phyloP scores from a whole-genome alignment of 805 yeast species.

The Helenozyma baotianmanensis region DNA sequence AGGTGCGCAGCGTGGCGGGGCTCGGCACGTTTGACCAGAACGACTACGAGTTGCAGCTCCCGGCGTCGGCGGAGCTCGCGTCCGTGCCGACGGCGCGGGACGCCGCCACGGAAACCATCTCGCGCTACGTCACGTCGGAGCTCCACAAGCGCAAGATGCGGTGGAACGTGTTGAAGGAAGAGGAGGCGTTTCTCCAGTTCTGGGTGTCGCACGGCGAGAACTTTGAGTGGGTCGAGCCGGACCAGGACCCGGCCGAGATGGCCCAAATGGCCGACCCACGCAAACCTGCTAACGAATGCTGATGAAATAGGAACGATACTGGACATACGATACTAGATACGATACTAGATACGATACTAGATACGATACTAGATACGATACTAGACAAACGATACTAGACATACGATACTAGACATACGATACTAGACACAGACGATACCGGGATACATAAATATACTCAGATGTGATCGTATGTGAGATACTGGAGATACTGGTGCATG shows the following conservation, averaged over 20 bases:
- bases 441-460: too few relatives aligned
- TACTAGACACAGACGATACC: too few relatives aligned
- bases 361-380: too few relatives aligned
- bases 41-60: conserved; percentile 10
- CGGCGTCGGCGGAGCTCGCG: conserved; percentile 1
- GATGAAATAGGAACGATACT: too few relatives aligned
- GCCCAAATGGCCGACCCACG: too few relatives aligned
- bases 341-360: too few relatives aligned
- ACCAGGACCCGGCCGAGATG: conserved; percentile 73
- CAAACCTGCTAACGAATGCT: too few relatives aligned
- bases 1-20: conserved; percentile 2
- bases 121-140: conserved; percentile 7
- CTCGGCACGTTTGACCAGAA: conserved; percentile 2
- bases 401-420: too few relatives aligned
- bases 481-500: too few relatives aligned
- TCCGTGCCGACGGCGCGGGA: background rate
- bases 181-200: conserved; percentile 30
- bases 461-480: too few relatives aligned
- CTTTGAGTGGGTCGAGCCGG: conserved; percentile 87
- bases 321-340: too few relatives aligned
- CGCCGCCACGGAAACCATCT: conserved; percentile 1
- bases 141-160: conserved; percentile 9
- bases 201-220: conserved; percentile 60
- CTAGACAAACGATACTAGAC: too few relatives aligned
- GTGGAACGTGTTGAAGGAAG: conserved; percentile 28